A percentile compares a stretch with the other conserved stretches of the same genome.
phyloP scores from a whole-genome alignment of 495 filamentous ascomycete genomes.

The Aspergillus nidulans region DNA sequence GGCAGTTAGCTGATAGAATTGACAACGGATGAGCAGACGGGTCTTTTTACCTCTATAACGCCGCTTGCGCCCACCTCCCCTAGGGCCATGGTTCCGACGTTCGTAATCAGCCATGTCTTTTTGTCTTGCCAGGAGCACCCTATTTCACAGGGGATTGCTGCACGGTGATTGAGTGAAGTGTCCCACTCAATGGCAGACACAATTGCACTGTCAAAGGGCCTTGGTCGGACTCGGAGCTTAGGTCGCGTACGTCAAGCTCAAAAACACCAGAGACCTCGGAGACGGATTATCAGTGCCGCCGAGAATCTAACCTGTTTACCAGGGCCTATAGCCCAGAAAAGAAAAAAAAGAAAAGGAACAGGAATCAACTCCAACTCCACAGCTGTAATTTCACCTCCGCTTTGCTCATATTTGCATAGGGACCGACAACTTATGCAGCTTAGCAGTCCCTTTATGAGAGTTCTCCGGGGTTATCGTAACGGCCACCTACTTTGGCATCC shows the following conservation, averaged over 20 bases:
- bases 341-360: too few species aligned
- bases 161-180: background rate
- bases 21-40: background rate
- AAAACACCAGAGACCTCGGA: slow-evolving; percentile 17
- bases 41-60: slow-evolving; percentile 47
- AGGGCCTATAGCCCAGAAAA: too few species aligned
- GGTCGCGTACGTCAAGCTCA: slow-evolving; percentile 10
- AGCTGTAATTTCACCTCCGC: too few species aligned
- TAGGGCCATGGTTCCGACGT: slow-evolving; percentile 53
- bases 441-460: too few species aligned
- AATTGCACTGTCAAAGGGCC: slow-evolving; percentile 1
- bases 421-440: too few species aligned
- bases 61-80: slow-evolving; percentile 64
- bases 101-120: slow-evolving; percentile 69
- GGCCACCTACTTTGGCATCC: background rate
- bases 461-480: background rate
- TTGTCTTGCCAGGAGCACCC: background rate
- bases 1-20: background rate
- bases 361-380: too few species aligned
- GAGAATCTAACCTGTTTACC: slow-evolving; percentile 17
- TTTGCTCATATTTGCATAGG: too few species aligned
- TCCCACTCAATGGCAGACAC: background rate
- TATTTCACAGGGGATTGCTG: background rate
- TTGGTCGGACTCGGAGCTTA: slow-evolving; percentile 2
- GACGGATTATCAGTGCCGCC: slow-evolving; percentile 19